phyloP scores from a whole-genome alignment of 192 early-diverging fungal genomes.

The Coemansia sp. region DNA sequence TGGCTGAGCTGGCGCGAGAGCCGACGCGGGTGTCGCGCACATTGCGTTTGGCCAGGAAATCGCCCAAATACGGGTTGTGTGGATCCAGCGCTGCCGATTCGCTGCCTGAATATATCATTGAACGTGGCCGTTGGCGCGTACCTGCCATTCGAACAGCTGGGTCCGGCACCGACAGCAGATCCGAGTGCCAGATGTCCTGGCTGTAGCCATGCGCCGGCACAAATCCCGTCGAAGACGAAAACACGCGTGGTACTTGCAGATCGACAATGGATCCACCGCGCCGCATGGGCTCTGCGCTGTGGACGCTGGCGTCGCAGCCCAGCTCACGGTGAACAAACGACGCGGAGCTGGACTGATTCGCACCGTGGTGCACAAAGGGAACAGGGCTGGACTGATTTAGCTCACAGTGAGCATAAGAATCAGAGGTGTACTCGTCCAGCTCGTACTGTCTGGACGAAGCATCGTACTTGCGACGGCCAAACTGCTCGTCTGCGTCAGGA shows the following conservation, averaged over 20 bases:
- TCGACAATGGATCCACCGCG: conserved; percentile 13
- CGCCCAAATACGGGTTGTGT: conserved; percentile 46
- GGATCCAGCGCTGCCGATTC: conserved; percentile 26
- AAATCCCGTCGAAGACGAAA: conserved; percentile 23
- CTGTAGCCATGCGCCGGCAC: conserved; percentile 15
- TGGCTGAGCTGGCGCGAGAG: conserved; percentile 13
- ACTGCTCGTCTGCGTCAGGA: conserved; percentile 10
- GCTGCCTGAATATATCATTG: conserved; percentile 23
- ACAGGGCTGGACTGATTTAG: too few species aligned
- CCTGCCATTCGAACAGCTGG: conserved; percentile 12
- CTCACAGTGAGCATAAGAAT: too few species aligned
- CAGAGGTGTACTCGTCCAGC: too few species aligned
- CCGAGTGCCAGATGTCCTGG: conserved; percentile 42
- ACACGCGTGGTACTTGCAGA: conserved; percentile 18
- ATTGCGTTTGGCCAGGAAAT: conserved; percentile 32
- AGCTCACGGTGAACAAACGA: conserved; percentile 2
- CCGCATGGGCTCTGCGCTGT: conserved; percentile 2
- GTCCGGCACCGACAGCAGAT: conserved; percentile 40
- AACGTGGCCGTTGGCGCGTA: conserved; percentile 34
- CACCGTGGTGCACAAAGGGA: too few species aligned
- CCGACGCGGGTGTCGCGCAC: conserved; percentile 22
- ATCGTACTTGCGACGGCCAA: neutral
- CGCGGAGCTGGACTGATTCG: neutral
- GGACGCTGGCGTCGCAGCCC: conserved; percentile 12
- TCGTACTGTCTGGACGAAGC: neutral